Conservation (phyloP, 1,284 basidiomycete genomes). For the Vanrija sp. region DNA sequence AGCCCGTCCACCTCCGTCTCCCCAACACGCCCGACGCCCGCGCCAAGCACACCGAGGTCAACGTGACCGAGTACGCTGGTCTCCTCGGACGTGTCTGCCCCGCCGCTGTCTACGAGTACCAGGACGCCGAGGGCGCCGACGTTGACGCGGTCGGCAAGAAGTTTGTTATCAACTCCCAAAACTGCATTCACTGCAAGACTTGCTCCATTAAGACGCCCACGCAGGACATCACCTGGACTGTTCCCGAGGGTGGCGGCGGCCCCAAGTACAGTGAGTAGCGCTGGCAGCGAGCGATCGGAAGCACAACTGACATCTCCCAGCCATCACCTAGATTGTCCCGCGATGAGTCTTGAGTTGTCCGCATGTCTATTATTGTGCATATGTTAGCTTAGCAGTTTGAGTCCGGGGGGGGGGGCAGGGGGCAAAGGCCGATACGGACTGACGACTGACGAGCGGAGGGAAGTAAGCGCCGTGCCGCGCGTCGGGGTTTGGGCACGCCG, state of each 20-base stretch:
- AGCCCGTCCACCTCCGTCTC: slow-evolving; percentile 82
- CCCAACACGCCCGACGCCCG: slow-evolving; percentile 54
- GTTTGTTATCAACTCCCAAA: slow-evolving; percentile 91
- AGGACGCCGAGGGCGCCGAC: slow-evolving; percentile 58
- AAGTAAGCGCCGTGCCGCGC: too few species aligned
- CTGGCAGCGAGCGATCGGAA: neutral
- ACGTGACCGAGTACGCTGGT: slow-evolving; percentile 78
- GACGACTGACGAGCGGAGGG: too few species aligned
- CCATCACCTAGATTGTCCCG: slow-evolving; percentile 30
- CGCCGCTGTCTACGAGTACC: slow-evolving; percentile 96
- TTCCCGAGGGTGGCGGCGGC: slow-evolving; percentile 88
- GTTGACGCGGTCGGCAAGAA: slow-evolving; percentile 70
- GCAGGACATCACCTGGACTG: slow-evolving; percentile 85
- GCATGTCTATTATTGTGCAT: neutral
- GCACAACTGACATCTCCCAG: slow-evolving; percentile 3
- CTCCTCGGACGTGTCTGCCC: slow-evolving; percentile 86
- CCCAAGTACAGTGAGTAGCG: slow-evolving; percentile 77
- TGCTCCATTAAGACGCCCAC: slow-evolving; percentile 88
- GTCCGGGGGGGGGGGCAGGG: too few species aligned
- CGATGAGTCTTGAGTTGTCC: slow-evolving; percentile 25
- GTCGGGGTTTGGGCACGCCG: neutral
- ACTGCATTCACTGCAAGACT: slow-evolving; percentile 67
- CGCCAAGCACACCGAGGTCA: slow-evolving; percentile 67
- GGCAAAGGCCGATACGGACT: neutral
- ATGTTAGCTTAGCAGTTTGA: too few species aligned